phyloP scores from a whole-genome alignment of 1,284 basidiomycete genomes.

The Afroboletus lepidellus region DNA sequence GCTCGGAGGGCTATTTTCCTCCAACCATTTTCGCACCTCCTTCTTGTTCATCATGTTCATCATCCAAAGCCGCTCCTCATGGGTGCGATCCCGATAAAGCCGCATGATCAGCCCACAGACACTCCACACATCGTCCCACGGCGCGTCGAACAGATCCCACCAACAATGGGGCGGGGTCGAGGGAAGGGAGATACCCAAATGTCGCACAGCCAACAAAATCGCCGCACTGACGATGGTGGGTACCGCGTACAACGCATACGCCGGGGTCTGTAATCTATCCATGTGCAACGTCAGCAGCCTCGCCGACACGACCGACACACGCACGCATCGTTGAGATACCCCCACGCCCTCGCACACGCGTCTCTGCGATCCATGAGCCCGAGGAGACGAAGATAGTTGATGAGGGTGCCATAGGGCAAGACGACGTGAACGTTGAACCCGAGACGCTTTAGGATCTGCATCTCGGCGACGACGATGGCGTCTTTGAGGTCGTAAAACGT shows the following conservation, averaged over 20 bases:
- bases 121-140: slow-evolving; percentile 81
- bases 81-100: slow-evolving; percentile 58
- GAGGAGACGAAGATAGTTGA: slow-evolving; percentile 93
- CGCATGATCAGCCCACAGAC: slow-evolving; percentile 79
- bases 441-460: slow-evolving; percentile 94
- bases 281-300: background rate
- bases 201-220: slow-evolving; percentile 74
- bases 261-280: slow-evolving; percentile 81
- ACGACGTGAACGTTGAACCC: slow-evolving; percentile 89
- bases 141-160: slow-evolving; percentile 88
- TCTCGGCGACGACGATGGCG: slow-evolving; percentile 89
- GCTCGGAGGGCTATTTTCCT: slow-evolving; percentile 38
- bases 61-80: slow-evolving; percentile 38
- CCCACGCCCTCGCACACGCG: slow-evolving; percentile 81
- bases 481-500: slow-evolving; percentile 89
- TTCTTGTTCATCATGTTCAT: slow-evolving; percentile 63
- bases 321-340: slow-evolving; percentile 88
- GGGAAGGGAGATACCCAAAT: slow-evolving; percentile 71
- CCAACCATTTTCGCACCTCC: slow-evolving; percentile 74
- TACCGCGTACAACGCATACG: slow-evolving; percentile 85
- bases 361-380: slow-evolving; percentile 72
- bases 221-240: slow-evolving; percentile 87
- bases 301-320: slow-evolving; percentile 28
- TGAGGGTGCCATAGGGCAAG: slow-evolving; percentile 90
- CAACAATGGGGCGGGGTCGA: slow-evolving; percentile 66